A percentile compares a stretch with the other conserved stretches of the same genome.
These are phyloP conservation scores for Verbascum thapsus DNA, from an alignment of 257 asterid genomes.

Conservation along the genomic window DNA sequence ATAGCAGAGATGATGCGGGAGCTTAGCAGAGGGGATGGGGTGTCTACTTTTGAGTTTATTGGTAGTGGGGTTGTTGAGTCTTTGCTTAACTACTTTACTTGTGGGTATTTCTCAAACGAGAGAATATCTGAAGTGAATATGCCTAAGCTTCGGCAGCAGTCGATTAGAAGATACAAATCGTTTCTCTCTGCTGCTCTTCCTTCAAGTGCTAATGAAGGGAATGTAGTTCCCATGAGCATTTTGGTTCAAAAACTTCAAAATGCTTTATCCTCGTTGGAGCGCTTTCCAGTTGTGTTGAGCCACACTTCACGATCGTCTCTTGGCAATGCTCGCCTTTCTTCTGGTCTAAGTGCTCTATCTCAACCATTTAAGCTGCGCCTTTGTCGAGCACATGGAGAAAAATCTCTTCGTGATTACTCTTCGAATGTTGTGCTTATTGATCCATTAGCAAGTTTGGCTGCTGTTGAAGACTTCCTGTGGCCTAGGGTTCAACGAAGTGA, in stretches of 20 bases:
- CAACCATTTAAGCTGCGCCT: slow-evolving; percentile 96
- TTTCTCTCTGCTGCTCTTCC: slow-evolving; percentile 87
- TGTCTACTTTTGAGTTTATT: slow-evolving; percentile 93
- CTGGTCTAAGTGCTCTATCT: slow-evolving; percentile 87
- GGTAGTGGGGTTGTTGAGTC: slow-evolving; percentile 94
- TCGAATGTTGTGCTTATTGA: slow-evolving; percentile 89
- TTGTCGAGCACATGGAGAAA: slow-evolving; percentile 93
- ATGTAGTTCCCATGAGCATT: slow-evolving; percentile 67
- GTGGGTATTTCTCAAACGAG: slow-evolving; percentile 85
- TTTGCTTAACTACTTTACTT: slow-evolving; percentile 81
- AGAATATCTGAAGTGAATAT: slow-evolving; percentile 68
- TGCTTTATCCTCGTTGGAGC: slow-evolving; percentile 89
- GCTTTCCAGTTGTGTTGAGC: slow-evolving; percentile 92
- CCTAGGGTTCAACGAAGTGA: slow-evolving; percentile 81
- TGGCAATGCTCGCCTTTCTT: slow-evolving; percentile 83
- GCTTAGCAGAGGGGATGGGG: slow-evolving; percentile 93
- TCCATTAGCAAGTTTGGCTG: slow-evolving; percentile 93
- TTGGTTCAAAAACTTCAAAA: slow-evolving; percentile 90
- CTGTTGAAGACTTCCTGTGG: slow-evolving; percentile 96
- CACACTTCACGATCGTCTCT: slow-evolving; percentile 77
- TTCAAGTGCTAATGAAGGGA: slow-evolving; percentile 43
- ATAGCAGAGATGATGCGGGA: slow-evolving; percentile 79
- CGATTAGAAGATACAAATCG: slow-evolving; percentile 77
- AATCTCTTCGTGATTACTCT: slow-evolving; percentile 96
- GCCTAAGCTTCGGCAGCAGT: slow-evolving; percentile 77